Base-by-base conservation (phyloP, 768 basidiomycete species). In the Terana coerulea region DNA sequence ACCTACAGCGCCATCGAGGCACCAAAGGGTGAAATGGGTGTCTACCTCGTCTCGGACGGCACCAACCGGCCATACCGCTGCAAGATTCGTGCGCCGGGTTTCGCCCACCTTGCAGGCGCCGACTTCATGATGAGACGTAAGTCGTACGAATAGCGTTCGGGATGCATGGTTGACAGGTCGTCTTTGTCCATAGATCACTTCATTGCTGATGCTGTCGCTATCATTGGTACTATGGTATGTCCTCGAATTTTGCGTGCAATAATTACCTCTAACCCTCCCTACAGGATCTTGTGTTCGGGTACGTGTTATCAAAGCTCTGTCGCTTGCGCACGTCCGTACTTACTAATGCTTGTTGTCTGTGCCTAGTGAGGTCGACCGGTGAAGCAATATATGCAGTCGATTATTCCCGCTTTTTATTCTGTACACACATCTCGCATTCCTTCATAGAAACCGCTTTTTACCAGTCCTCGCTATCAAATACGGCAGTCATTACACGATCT, bases 1-100 rank as follows among this genome's bases (percentile, higher is more conserved):
- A 98, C 95, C 0, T 98, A 99, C 75, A 84, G 81, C 44, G 95
- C 95, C 2, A 98, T 98, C 59, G 97, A 99, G 71, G 95, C 95
- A 7, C 95, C 95, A 39, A 98, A 99, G 72, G 95, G 95, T 57
- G 95, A 98, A 73, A 98, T 98, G 94, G 95, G 78, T 59, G 95
- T 99, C 40, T 99, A 95, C 74, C 84, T 99, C 46, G 93, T 99
- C 56, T 97, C 94, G 83, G 95, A 98, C 70, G 95, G 95, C 43
- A 82, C 91, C 10, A 95, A 98, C 72, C 82, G 95, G 24, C 95
- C 95, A 14, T 98, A 99, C 72, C 77, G 93, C 64, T 98, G 95
- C 74, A 93, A 90, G 70, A 99, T 98, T 61, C 91, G 95, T 62
- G 95, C 95, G 6, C 94, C 95, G 29, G 95, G 95, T 14, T 95